Evolutionary conservation across 805 yeast genomes (phyloP).

Genomic region (Cephaloascus albidus): DNA sequence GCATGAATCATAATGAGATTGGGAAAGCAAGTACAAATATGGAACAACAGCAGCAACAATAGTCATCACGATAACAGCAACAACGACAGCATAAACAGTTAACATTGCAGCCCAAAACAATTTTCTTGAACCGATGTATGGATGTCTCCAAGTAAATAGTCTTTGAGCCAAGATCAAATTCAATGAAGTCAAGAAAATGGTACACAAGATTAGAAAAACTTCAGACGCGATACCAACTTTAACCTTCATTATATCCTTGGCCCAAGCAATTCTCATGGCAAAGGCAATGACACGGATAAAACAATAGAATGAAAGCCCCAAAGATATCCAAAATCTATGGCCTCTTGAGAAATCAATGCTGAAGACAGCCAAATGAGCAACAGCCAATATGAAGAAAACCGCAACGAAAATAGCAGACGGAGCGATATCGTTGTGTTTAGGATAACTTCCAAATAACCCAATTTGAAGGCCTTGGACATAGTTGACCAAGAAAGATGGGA

Average conservation of each 20-base stretch:
- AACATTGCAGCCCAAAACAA: constrained; percentile 44
- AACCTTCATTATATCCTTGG: constrained; percentile 34
- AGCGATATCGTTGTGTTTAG: constrained; percentile 40
- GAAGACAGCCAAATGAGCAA: constrained; percentile 40
- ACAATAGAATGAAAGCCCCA: constrained; percentile 47
- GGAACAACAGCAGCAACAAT: constrained; percentile 56
- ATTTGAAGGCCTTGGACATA: constrained; percentile 31
- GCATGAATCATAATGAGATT: constrained; percentile 36
- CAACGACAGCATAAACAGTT: constrained; percentile 40
- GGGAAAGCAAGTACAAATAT: constrained; percentile 43
- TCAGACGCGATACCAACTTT: constrained; percentile 46
- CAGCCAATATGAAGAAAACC: constrained; percentile 35
- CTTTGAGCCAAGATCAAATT: constrained; percentile 64
- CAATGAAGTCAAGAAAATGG: constrained; percentile 47
- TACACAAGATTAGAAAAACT: constrained; percentile 47
- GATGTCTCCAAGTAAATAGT: constrained; percentile 70
- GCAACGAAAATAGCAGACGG: constrained; percentile 53
- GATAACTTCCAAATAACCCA: constrained; percentile 58
- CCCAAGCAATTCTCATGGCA: constrained; percentile 51
- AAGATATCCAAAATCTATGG: constrained; percentile 48
- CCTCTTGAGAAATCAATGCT: constrained; percentile 39
- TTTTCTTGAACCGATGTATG: constrained; percentile 49
- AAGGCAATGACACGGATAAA: constrained; percentile 49
- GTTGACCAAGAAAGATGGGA: constrained; percentile 30
- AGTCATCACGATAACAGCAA: constrained; percentile 57